Conservation (phyloP, 805 yeast species). For the Hanseniaspora thailandica region DNA sequence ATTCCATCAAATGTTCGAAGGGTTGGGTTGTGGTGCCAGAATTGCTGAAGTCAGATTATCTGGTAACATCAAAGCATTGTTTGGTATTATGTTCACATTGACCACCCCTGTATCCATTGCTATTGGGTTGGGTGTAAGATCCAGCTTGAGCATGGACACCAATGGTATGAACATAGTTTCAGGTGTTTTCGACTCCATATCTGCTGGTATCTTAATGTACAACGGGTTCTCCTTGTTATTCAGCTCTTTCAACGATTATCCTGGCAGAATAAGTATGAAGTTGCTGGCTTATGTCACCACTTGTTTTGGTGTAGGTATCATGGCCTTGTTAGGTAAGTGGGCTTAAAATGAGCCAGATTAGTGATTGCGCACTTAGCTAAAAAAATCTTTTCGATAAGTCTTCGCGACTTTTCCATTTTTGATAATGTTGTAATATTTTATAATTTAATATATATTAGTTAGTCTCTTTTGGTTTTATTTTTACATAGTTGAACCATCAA, state of each 20-base stretch:
- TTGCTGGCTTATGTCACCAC: slow-evolving; percentile 40
- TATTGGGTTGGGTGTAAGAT: slow-evolving; percentile 65
- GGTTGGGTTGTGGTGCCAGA: slow-evolving; percentile 73
- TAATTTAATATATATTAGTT: too few species aligned
- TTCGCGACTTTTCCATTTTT: too few species aligned
- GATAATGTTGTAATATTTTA: too few species aligned
- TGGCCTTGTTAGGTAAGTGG: slow-evolving; percentile 71
- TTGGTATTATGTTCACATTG: slow-evolving; percentile 40
- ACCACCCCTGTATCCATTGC: slow-evolving; percentile 68
- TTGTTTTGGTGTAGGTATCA: slow-evolving; percentile 59
- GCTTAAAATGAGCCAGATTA: too few species aligned
- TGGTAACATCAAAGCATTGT: slow-evolving; percentile 44
- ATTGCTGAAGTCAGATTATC: slow-evolving; percentile 50
- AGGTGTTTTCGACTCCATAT: slow-evolving; percentile 64
- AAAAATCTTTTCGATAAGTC: too few species aligned
- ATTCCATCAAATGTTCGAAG: slow-evolving; percentile 76
- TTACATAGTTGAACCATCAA: too few species aligned
- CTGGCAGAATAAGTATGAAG: slow-evolving; percentile 39
- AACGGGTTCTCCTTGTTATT: slow-evolving; percentile 60
- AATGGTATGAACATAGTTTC: slow-evolving; percentile 49
- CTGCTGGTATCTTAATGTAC: slow-evolving; percentile 67
- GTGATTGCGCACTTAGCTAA: too few species aligned
- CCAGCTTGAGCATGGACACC: slow-evolving; percentile 47
- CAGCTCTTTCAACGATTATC: slow-evolving; percentile 53
- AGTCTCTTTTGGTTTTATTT: too few species aligned